Evolutionary conservation across 176 grass and related monocot genomes (phyloP).

Genomic region (Ensete glaucum): DNA sequence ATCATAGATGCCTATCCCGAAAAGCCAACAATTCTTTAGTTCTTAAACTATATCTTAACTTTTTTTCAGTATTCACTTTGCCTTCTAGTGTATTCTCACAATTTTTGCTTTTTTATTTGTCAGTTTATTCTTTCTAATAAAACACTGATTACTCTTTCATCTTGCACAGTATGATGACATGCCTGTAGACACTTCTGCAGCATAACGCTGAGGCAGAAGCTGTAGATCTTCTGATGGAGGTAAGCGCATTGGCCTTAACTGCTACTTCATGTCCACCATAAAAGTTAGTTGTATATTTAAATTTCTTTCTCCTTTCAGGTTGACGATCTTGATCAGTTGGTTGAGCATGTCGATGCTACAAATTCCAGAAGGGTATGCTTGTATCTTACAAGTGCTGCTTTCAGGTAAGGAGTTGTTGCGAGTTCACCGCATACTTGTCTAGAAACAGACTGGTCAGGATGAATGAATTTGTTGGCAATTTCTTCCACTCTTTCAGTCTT

Average conservation of each 20-base stretch:
- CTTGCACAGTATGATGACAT: slow-evolving; percentile 71
- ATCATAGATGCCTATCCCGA: no score
- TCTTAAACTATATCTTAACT: no score
- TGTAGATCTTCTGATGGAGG: slow-evolving; percentile 99
- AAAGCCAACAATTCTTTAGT: no score
- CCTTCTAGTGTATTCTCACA: not conserved
- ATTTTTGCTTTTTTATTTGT: slow-evolving; percentile 10
- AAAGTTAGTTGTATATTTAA: not conserved
- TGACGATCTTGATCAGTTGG: slow-evolving; percentile 91
- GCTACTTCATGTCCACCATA: slow-evolving; percentile 5
- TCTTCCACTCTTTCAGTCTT: no score
- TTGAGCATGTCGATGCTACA: slow-evolving; percentile 81
- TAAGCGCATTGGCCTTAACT: slow-evolving; percentile 23
- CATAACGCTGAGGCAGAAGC: slow-evolving; percentile 97
- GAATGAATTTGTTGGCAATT: no score
- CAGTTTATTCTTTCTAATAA: not conserved
- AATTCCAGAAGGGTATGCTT: slow-evolving; percentile 85
- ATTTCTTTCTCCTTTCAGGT: slow-evolving; percentile 45
- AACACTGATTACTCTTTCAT: not conserved
- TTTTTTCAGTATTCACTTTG: no score
- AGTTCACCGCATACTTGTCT: not conserved
- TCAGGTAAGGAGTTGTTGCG: slow-evolving; percentile 39
- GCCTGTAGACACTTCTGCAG: slow-evolving; percentile 56
- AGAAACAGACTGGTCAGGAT: no score
- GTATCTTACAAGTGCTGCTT: slow-evolving; percentile 89